Base-by-base conservation (phyloP, 768 basidiomycete species). In the Leccinum variicolor region DNA sequence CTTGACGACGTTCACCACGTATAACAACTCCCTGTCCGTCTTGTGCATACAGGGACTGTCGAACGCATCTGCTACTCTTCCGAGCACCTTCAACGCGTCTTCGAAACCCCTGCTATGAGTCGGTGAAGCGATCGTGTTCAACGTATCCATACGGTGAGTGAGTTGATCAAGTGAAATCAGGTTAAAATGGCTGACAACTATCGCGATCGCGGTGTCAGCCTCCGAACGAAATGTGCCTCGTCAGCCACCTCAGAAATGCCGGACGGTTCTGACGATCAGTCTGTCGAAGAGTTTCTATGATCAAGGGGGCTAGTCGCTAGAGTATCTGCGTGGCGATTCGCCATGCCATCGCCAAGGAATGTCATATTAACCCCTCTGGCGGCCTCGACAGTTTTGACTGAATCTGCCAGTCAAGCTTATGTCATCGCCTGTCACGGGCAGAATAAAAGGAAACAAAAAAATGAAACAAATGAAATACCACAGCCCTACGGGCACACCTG, bases 21-120 rank as follows among this genome's bases (percentile, higher is more conserved):
- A 58, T 33, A 64, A 46, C 13, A 63, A 46, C 0, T 61, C 65
- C 59, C 61, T 71, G 57, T 66, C 57, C 17, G 25, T 46, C 51
- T 64, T 61, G 54, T 59, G 56, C 34, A 55, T 31, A 7, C 64
- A 48, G 1, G 69, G 69, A 50, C 64, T 51, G 50, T 71, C 69
- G 41, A 72, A 71, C 29, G 69, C 69, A 21, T 71, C 71, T 19
- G 69, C 71, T 1, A 71, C 61, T 51, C 66, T 61, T 52, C 59
- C 69, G 2, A 71, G 65, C 33, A 71, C 58, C 52, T 60, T 59
- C 1, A 72, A 11, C 0, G 57, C 67, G 23, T 71, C 67, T 31
- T 61, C 61, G 0, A 50, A 15, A 11, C 57, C 29, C 34, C 11
- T 31, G 3, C 17, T 46, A 6, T 45, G 48, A 4, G 28, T 34